Percentiles rank a stretch among this genome's conserved stretches.
Evolutionary conservation across 768 basidiomycete genomes (phyloP).

Genomic region (Neoboletus magnificus): DNA sequence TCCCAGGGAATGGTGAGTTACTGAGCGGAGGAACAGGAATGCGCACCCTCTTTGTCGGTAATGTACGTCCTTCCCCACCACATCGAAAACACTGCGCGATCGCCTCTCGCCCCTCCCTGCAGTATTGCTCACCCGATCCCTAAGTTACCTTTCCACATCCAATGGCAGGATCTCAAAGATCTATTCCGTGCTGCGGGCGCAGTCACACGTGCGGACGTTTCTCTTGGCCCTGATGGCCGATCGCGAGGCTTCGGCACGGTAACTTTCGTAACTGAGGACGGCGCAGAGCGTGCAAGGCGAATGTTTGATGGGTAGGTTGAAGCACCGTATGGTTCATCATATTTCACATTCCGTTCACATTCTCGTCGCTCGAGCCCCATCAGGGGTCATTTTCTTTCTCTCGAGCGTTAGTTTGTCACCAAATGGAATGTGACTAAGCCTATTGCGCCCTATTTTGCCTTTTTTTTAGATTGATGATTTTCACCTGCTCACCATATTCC

Average conservation of each 20-base stretch:
- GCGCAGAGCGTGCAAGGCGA: constrained; percentile 78
- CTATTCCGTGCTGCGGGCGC: constrained; percentile 89
- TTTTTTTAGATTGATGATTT: background rate
- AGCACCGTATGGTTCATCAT: background rate
- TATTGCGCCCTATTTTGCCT: background rate
- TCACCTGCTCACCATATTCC: constrained; percentile 4
- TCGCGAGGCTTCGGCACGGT: constrained; percentile 94
- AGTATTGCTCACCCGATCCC: constrained; percentile 16
- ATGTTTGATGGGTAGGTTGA: constrained; percentile 85
- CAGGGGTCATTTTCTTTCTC: background rate
- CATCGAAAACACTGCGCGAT: constrained; percentile 2
- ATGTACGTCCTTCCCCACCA: constrained; percentile 51
- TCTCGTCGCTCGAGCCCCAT: background rate
- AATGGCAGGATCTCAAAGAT: constrained; percentile 99
- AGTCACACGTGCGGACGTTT: constrained; percentile 88
- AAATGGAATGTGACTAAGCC: background rate
- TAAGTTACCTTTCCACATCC: constrained; percentile 88
- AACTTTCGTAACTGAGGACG: constrained; percentile 75
- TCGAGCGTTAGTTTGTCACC: background rate
- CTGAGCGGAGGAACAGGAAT: constrained; percentile 30
- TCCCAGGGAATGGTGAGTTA: constrained; percentile 21
- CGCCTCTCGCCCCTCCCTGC: background rate
- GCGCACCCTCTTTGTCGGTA: constrained; percentile 82
- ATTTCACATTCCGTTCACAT: background rate
- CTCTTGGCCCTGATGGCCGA: constrained; percentile 81